phyloP scores from a whole-genome alignment of 768 basidiomycete genomes.

The Austroboletus eburneus region DNA sequence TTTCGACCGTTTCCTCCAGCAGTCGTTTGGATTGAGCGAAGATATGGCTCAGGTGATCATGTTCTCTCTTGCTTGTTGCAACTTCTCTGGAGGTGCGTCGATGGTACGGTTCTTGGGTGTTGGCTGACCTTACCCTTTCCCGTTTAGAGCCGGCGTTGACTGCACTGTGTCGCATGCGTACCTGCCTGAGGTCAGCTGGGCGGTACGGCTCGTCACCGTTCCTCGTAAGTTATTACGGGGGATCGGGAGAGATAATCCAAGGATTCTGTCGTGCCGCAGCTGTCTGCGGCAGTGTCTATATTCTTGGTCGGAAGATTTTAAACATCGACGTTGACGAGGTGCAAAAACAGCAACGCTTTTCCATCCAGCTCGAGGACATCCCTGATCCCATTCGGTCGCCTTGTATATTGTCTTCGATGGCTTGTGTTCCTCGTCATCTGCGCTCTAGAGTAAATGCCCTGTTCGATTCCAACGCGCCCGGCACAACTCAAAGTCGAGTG shows the following conservation, averaged over 20 bases:
- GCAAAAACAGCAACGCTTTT: slow-evolving; percentile 29
- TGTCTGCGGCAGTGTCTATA: slow-evolving; percentile 71
- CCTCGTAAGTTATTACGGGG: slow-evolving; percentile 93
- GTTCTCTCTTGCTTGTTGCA: slow-evolving; percentile 76
- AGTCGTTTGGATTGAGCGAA: slow-evolving; percentile 58
- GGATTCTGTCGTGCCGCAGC: slow-evolving; percentile 88
- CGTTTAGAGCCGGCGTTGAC: slow-evolving; percentile 59
- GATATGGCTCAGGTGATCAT: slow-evolving; percentile 58
- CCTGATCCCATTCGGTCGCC: slow-evolving; percentile 54
- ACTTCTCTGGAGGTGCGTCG: slow-evolving; percentile 49
- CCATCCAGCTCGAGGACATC: slow-evolving; percentile 53
- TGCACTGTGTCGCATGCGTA: slow-evolving; percentile 64
- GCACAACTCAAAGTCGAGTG: slow-evolving; percentile 3
- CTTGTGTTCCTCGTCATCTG: slow-evolving; percentile 32
- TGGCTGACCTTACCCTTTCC: too few species aligned
- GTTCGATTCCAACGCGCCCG: not conserved
- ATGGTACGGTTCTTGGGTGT: not conserved
- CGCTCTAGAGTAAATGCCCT: slow-evolving; percentile 18
- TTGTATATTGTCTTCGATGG: slow-evolving; percentile 48
- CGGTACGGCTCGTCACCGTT: slow-evolving; percentile 87
- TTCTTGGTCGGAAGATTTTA: slow-evolving; percentile 48
- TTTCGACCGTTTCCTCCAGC: slow-evolving; percentile 61
- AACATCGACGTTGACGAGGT: slow-evolving; percentile 29
- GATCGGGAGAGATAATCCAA: slow-evolving; percentile 87
- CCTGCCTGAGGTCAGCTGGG: slow-evolving; percentile 74